A percentile compares a stretch with the other conserved stretches of the same genome.
Conservation (phyloP, 352 stramenopile species). For the Stephanocyclus meneghinianus region DNA sequence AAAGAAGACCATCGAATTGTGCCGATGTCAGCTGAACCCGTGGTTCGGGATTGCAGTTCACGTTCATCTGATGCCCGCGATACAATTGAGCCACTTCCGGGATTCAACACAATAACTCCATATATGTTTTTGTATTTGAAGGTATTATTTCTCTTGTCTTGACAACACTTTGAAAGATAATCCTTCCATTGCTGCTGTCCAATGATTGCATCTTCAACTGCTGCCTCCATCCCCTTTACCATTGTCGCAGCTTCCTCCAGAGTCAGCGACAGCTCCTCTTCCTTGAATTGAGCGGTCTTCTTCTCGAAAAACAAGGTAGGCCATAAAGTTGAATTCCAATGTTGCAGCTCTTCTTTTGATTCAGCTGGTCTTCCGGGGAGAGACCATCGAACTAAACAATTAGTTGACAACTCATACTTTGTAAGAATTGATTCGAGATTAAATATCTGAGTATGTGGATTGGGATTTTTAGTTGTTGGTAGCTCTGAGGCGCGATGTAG, state of each 20-base stretch:
- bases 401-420: conserved; percentile 13
- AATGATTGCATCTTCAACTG: conserved; percentile 38
- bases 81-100: conserved; percentile 33
- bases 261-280: conserved; percentile 51
- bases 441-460: not conserved
- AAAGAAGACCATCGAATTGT: conserved; percentile 19
- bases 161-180: not conserved
- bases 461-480: not conserved
- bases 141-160: not conserved
- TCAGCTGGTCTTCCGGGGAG: conserved; percentile 58
- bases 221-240: conserved; percentile 43
- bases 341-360: conserved; percentile 60
- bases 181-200: conserved; percentile 29
- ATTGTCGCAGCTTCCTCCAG: conserved; percentile 45
- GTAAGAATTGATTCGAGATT: conserved; percentile 26
- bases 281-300: conserved; percentile 53
- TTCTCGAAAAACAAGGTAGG: conserved; percentile 70
- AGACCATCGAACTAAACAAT: conserved; percentile 6
- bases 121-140: not conserved
- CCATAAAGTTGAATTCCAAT: conserved; percentile 63
- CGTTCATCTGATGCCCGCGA: conserved; percentile 38
- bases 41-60: conserved; percentile 17
- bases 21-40: not conserved
- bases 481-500: not conserved
- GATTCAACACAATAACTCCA: conserved; percentile 56